A percentile compares a stretch with the other conserved stretches of the same genome.
Conservation (phyloP, 208 protist genomes). For the Wallacemonas sp. region DNA sequence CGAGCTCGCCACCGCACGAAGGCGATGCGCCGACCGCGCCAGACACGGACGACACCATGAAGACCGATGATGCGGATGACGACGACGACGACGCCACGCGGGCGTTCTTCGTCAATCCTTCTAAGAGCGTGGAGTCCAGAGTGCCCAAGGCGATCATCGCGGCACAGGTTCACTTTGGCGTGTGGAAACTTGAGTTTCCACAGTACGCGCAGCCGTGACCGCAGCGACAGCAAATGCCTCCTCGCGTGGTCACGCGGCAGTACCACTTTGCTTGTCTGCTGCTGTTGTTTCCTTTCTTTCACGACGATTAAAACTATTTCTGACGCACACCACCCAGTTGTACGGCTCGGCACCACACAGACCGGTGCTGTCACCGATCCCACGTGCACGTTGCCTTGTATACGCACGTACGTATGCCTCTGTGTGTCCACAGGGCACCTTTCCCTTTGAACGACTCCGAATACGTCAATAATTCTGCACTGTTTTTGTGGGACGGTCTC, state of each 20-base stretch:
- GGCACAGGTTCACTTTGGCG: constrained; percentile 50
- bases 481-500: no score
- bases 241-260: no score
- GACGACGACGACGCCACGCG: background rate
- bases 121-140: constrained; percentile 18
- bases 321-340: no score
- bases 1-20: background rate
- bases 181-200: constrained; percentile 52
- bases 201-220: background rate
- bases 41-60: background rate
- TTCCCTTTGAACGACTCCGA: no score
- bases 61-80: background rate
- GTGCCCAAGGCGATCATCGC: constrained; percentile 43
- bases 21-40: background rate
- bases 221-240: no score
- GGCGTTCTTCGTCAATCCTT: constrained; percentile 27
- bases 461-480: no score
- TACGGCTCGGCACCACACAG: no score
- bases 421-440: no score
- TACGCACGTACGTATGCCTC: background rate
- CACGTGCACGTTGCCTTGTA: no score
- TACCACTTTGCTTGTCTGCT: no score
- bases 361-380: no score
- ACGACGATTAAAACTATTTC: background rate
- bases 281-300: no score